These are phyloP conservation scores for Monosporozyma yasuniensis DNA, from an alignment of 805 yeast species.

Conservation along the genomic window DNA sequence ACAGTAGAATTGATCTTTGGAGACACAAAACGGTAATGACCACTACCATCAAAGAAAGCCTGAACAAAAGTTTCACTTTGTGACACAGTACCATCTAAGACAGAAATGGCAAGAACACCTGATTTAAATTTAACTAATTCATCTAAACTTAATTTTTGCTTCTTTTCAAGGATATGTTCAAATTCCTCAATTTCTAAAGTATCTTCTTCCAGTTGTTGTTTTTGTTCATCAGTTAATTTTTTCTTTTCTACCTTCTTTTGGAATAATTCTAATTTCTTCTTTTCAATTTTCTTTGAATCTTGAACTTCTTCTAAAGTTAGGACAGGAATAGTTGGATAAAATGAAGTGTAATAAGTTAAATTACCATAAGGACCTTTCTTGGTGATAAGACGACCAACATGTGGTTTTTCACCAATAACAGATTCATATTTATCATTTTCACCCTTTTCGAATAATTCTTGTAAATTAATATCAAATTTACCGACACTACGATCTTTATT, in stretches of 20 bases:
- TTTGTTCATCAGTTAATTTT: slow-evolving; percentile 22
- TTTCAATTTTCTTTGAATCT: slow-evolving; percentile 42
- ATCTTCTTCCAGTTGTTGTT: slow-evolving; percentile 25
- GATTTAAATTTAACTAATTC: slow-evolving; percentile 51
- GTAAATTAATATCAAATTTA: slow-evolving; percentile 58
- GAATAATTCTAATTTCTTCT: slow-evolving; percentile 31
- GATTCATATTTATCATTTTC: slow-evolving; percentile 55
- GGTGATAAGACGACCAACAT: slow-evolving; percentile 55
- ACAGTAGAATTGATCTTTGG: slow-evolving; percentile 36
- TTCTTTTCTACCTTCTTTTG: slow-evolving; percentile 30
- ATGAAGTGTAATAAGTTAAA: slow-evolving; percentile 63
- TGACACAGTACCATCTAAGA: slow-evolving; percentile 49
- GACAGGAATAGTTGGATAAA: slow-evolving; percentile 79
- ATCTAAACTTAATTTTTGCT: slow-evolving; percentile 46
- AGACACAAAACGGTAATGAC: slow-evolving; percentile 54
- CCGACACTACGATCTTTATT: slow-evolving; percentile 87
- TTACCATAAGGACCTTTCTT: slow-evolving; percentile 81
- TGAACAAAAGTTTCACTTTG: slow-evolving; percentile 59
- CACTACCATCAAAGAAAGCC: slow-evolving; percentile 65
- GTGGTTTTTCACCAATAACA: slow-evolving; percentile 44
- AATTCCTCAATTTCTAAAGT: slow-evolving; percentile 27
- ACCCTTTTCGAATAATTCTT: slow-evolving; percentile 55
- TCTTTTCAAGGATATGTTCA: slow-evolving; percentile 34
- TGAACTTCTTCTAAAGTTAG: slow-evolving; percentile 62
- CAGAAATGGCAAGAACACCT: slow-evolving; percentile 68